Evolutionary conservation across 169 alveolate species (phyloP).

Genomic region (Cryptosporidium canis): DNA sequence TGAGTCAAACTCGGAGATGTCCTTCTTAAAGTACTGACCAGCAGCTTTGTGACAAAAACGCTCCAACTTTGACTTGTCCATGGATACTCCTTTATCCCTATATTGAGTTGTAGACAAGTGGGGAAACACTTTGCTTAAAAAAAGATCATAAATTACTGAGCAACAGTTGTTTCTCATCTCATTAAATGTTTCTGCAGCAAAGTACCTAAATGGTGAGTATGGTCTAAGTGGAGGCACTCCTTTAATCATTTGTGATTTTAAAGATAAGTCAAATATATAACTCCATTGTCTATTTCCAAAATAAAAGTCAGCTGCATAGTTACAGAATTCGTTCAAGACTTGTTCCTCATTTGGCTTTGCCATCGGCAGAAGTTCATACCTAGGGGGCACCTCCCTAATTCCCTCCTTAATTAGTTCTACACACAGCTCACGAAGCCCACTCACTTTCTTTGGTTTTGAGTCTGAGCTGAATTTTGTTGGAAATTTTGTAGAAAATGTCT

Average conservation of each 20-base stretch:
- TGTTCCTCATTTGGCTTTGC: slow-evolving; percentile 54
- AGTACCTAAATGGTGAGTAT: slow-evolving; percentile 66
- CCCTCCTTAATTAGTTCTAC: slow-evolving; percentile 49
- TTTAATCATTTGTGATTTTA: not conserved
- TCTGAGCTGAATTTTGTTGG: slow-evolving; percentile 33
- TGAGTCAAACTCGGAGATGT: not conserved
- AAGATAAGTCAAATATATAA: slow-evolving; percentile 2
- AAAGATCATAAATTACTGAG: slow-evolving; percentile 51
- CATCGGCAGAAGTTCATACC: slow-evolving; percentile 50
- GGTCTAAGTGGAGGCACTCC: slow-evolving; percentile 45
- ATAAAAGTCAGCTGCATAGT: slow-evolving; percentile 70
- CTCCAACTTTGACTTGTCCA: slow-evolving; percentile 37
- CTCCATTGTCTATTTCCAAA: slow-evolving; percentile 65
- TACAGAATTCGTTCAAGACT: slow-evolving; percentile 46
- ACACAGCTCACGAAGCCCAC: slow-evolving; percentile 25
- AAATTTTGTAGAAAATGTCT: slow-evolving; percentile 6
- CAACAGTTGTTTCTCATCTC: slow-evolving; percentile 66
- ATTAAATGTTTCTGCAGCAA: slow-evolving; percentile 62
- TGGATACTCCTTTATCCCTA: not conserved
- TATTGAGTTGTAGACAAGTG: slow-evolving; percentile 16
- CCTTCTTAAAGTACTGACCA: slow-evolving; percentile 18
- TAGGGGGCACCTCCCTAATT: slow-evolving; percentile 50
- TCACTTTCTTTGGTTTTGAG: slow-evolving; percentile 47
- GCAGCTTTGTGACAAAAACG: slow-evolving; percentile 57
- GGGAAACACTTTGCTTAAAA: slow-evolving; percentile 46